A percentile compares a stretch with the other conserved stretches of the same genome.
Evolutionary conservation across 2,329 filamentous ascomycete genomes (phyloP).

Genomic region (Penicillium capsulatum): DNA sequence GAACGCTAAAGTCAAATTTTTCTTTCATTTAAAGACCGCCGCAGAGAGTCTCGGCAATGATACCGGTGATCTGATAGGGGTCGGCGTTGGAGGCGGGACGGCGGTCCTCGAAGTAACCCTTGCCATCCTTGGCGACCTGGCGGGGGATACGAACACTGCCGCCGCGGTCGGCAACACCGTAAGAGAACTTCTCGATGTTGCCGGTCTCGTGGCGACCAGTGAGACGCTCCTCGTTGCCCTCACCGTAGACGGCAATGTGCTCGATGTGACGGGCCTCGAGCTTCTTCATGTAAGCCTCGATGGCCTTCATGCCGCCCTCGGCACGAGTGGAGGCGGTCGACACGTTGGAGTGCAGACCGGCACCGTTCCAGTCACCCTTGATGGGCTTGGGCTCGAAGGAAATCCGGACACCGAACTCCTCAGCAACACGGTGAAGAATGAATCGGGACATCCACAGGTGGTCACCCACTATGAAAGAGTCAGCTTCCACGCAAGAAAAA

Average conservation of each 20-base stretch:
- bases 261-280: constrained; percentile 71
- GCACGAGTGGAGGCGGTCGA: constrained; percentile 82
- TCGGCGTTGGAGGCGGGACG: constrained; percentile 81
- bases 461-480: constrained; percentile 66
- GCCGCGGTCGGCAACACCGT: constrained; percentile 92
- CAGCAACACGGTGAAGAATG: constrained; percentile 83
- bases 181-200: constrained; percentile 86
- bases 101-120: constrained; percentile 89
- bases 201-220: constrained; percentile 94
- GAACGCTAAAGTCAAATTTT: constrained; percentile 35
- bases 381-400: constrained; percentile 96
- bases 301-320: constrained; percentile 92
- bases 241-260: constrained; percentile 91
- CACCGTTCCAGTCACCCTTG: constrained; percentile 93
- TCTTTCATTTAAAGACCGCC: constrained; percentile 38
- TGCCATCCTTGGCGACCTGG: constrained; percentile 77
- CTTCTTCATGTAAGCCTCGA: constrained; percentile 82
- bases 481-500: neutral
- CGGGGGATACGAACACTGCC: constrained; percentile 90
- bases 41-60: constrained; percentile 67
- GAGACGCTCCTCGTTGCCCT: constrained; percentile 91
- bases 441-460: constrained; percentile 93
- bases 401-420: constrained; percentile 95
- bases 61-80: constrained; percentile 79
- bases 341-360: constrained; percentile 90